Evolutionary conservation across 305 asterid species (phyloP), one percentile per base, ranked within the genome.

Genomic region (Caryopteris hybrid): DNA sequence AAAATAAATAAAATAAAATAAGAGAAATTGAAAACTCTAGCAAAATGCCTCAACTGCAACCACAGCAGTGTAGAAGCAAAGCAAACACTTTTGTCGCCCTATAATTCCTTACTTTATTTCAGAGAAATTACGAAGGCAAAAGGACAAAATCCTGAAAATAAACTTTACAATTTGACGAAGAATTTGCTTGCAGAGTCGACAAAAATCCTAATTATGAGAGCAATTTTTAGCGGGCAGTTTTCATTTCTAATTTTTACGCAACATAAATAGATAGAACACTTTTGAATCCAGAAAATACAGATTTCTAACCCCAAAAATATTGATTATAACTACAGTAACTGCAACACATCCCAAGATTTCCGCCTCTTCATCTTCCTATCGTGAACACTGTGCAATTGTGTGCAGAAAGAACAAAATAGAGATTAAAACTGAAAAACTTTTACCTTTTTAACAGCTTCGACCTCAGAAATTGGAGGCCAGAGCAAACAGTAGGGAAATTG

Each of bases 401-500:
- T 18, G 51, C 8, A 13, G 0, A 34, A 18, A 46, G 64, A 16
- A 62, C 21, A 55, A 34, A 47, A n/a, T 6, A 29, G 14, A 18
- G 22, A 61, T 60, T 25, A 7, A 63, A 31, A 25, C 23, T 52
- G 63, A 48, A 14, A 10, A 13, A 20, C 5, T 18, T 23, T 48
- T 45, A 43, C 55, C 74, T 47, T 64, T 34, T 38, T 0, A 46
- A 52, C 27, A 20, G 29, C 51, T 52, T 20, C 45, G 45, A 51
- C 50, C 47, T 68, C 60, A 14, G 47, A 62, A 45, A 55, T 23
- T 21, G 29, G 59, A 47, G 54, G 17, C 11, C 22, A 12, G 33
- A 48, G 69, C 58, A 38, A 21, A 31, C 29, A 58, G 76, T 10
- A 10, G 69, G 66, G 69, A 54, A 69, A 54, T 22, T 64, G 76